Conservation (phyloP, 257 asterid genomes). For the Solanum okadae region DNA sequence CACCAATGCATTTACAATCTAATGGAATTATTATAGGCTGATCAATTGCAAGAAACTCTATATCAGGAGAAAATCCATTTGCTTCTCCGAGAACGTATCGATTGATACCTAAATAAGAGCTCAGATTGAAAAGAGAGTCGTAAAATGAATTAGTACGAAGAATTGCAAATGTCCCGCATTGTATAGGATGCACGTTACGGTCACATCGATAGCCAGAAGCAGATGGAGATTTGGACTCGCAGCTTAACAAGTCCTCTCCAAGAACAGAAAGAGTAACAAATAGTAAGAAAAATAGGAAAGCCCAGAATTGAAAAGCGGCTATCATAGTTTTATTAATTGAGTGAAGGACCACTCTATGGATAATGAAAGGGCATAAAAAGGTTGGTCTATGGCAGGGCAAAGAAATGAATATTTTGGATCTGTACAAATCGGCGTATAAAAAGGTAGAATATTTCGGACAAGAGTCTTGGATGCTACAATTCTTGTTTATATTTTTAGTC, state of each 20-base stretch:
- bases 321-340: constrained; percentile 1
- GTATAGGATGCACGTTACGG: neutral
- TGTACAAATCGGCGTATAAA: constrained; percentile 15
- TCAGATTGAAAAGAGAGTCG: constrained; percentile 36
- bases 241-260: constrained; percentile 21
- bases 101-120: constrained; percentile 21
- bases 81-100: constrained; percentile 27
- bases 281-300: constrained; percentile 7
- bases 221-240: constrained; percentile 18
- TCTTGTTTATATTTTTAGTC: neutral
- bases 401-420: constrained; percentile 35
- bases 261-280: constrained; percentile 10
- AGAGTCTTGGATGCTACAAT: constrained; percentile 36
- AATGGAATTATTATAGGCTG: constrained; percentile 43
- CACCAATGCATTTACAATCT: constrained; percentile 27
- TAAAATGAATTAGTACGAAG: constrained; percentile 37
- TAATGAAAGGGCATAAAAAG: neutral
- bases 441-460: constrained; percentile 33
- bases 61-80: constrained; percentile 24
- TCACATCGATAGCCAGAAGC: constrained; percentile 22
- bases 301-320: constrained; percentile 5
- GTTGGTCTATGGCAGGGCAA: neutral
- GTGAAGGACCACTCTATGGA: neutral
- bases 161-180: constrained; percentile 39
- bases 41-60: constrained; percentile 14